Evolutionary conservation across 352 stramenopile genomes (phyloP), one percentile per base, ranked within the genome.

Genomic region (Phytophthora parvispora): DNA sequence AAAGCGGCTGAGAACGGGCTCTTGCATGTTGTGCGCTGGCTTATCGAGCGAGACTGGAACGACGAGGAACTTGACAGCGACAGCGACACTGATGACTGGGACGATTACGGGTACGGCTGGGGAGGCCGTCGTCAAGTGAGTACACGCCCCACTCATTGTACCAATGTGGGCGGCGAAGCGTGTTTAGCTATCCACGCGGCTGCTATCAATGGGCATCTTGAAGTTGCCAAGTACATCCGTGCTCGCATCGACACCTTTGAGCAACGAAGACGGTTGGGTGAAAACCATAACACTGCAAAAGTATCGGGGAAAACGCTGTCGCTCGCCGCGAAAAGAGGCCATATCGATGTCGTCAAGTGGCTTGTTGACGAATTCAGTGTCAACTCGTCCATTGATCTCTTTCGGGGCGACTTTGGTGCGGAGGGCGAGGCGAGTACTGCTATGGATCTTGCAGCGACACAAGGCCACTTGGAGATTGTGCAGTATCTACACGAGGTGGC

Each of bases 151-250:
- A 53, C 55, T 6, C 38, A 58, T 42, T 1, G 51, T 18, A 65
- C 58, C 15, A 38, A 50, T 24, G 29, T 70, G 4, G 55, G 63
- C 16, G 63, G 47, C 24, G 55, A 70, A 32, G 63, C 64, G 27
- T 60, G 27, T 50, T 20, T 71, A 8, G 54, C 48, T 9, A 71
- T 72, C 45, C 64, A 72, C n/a, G 38, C 29, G 22, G 55, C 63
- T 28, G 63, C 63, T 38, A 40, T 66, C 6, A 66, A 67, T 42
- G 64, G 56, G 4, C 55, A 72, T 22, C 27, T 72, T n/a, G 55
- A 72, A 18, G 48, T 72, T 34, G 64, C 64, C 18, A 61, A 72
- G 27, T 67, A 60, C 29, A 42, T 72, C 15, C 49, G 16, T 8
- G 38, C 64, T 18, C 40, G 38, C 10, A 27, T 60, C 10, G 48